Evolutionary conservation across 1,284 basidiomycete genomes (phyloP).

Genomic region (Heterobasidion occidentale): DNA sequence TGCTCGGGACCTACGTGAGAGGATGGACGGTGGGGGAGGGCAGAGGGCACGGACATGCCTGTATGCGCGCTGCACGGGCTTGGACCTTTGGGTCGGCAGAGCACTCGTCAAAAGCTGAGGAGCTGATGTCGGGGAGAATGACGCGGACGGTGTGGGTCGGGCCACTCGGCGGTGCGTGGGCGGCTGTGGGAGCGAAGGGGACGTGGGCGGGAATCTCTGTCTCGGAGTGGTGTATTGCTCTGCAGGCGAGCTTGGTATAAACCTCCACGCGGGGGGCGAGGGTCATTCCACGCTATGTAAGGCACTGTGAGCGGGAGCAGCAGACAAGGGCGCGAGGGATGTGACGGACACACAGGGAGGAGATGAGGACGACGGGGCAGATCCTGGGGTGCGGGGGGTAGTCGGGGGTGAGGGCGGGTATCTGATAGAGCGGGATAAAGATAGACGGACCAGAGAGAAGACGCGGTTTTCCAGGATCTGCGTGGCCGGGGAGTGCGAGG

Average conservation of each 20-base stretch:
- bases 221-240: slow-evolving; percentile 5
- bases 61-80: slow-evolving; percentile 32
- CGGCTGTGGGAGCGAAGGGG: neutral
- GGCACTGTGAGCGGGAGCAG: neutral
- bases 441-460: slow-evolving; percentile 7
- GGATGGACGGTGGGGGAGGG: neutral
- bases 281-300: slow-evolving; percentile 12
- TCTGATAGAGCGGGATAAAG: neutral
- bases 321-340: neutral
- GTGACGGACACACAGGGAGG: slow-evolving; percentile 12
- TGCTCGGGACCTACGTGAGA: slow-evolving; percentile 11
- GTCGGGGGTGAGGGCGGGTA: neutral
- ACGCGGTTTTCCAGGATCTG: slow-evolving; percentile 7
- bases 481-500: neutral
- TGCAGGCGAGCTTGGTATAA: slow-evolving; percentile 12
- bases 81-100: slow-evolving; percentile 11
- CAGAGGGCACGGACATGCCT: slow-evolving; percentile 27
- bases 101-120: slow-evolving; percentile 6
- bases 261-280: slow-evolving; percentile 13
- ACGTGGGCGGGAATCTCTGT: neutral
- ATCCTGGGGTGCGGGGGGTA: slow-evolving; percentile 7
- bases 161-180: neutral
- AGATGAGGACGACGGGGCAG: slow-evolving; percentile 12
- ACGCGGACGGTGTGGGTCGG: slow-evolving; percentile 1
- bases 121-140: slow-evolving; percentile 2